Conservation (phyloP, 192 early-diverging fungal genomes). For the Geranomyces michiganensis region DNA sequence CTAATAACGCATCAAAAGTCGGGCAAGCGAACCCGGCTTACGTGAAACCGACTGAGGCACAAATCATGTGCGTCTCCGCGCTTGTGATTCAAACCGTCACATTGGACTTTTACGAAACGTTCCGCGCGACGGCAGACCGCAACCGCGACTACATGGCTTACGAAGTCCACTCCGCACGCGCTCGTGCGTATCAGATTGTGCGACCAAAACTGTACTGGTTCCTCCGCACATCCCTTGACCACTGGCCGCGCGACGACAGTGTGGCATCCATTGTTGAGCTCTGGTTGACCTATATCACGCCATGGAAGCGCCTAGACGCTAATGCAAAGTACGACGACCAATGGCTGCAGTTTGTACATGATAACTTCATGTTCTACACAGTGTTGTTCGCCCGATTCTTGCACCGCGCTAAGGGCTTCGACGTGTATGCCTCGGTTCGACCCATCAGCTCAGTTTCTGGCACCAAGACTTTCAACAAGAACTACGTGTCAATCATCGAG, state of each 20-base stretch:
- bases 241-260: conserved; percentile 35
- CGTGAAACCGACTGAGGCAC: conserved; percentile 16
- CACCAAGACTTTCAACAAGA: conserved; percentile 18
- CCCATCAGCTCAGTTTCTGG: conserved; percentile 13
- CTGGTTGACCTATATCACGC: conserved; percentile 45
- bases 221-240: conserved; percentile 33
- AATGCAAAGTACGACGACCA: conserved; percentile 11
- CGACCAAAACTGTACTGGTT: conserved; percentile 42
- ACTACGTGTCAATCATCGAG: conserved; percentile 18
- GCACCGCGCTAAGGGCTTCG: conserved; percentile 31
- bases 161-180: conserved; percentile 11
- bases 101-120: conserved; percentile 15
- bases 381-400: conserved; percentile 32
- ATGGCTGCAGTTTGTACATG: conserved; percentile 36
- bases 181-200: conserved; percentile 25
- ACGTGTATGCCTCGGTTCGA: conserved; percentile 20
- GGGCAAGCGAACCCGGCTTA: conserved; percentile 17
- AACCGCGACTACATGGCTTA: conserved; percentile 10
- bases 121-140: conserved; percentile 12
- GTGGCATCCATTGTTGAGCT: conserved; percentile 36
- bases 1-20: conserved; percentile 17
- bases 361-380: conserved; percentile 49
- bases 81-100: conserved; percentile 10
- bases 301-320: conserved; percentile 32
- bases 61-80: conserved; percentile 9